Conservation (phyloP, 352 stramenopile species). For the Phytophthora rubi region DNA sequence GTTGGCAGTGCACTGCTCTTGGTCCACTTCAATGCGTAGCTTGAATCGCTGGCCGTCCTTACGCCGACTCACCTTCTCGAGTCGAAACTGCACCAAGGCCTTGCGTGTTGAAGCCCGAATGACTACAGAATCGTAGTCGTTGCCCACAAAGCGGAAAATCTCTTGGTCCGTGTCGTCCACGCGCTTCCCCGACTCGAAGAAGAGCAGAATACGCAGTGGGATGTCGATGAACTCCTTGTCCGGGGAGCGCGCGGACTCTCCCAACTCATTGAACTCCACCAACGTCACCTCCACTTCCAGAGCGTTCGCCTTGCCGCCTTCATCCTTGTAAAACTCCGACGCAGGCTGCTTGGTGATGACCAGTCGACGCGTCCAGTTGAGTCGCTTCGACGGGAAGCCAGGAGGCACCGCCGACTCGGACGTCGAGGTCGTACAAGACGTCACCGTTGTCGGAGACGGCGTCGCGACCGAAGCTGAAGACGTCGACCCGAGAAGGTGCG, state of each 20-base stretch:
- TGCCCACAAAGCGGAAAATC: constrained; percentile 88
- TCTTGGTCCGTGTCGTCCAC: constrained; percentile 87
- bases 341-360: constrained; percentile 87
- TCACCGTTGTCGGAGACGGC: constrained; percentile 11
- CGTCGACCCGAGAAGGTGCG: constrained; percentile 31
- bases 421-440: constrained; percentile 11
- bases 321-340: constrained; percentile 90
- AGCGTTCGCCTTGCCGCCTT: constrained; percentile 86
- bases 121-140: constrained; percentile 86
- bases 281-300: constrained; percentile 82
- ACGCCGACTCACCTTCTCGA: constrained; percentile 86
- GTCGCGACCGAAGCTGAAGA: constrained; percentile 15
- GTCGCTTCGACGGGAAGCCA: constrained; percentile 38
- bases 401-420: constrained; percentile 5
- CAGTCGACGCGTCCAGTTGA: constrained; percentile 71
- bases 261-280: constrained; percentile 77
- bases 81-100: constrained; percentile 76
- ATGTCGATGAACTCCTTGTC: constrained; percentile 86
- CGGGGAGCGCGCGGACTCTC: constrained; percentile 66
- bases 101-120: constrained; percentile 70
- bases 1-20: constrained; percentile 85
- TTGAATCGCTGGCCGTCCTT: constrained; percentile 90
- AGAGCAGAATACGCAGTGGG: constrained; percentile 78
- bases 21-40: constrained; percentile 83
- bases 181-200: constrained; percentile 87